Conservation (phyloP, 345 rosid species). For the Eucalyptus tenuipes region DNA sequence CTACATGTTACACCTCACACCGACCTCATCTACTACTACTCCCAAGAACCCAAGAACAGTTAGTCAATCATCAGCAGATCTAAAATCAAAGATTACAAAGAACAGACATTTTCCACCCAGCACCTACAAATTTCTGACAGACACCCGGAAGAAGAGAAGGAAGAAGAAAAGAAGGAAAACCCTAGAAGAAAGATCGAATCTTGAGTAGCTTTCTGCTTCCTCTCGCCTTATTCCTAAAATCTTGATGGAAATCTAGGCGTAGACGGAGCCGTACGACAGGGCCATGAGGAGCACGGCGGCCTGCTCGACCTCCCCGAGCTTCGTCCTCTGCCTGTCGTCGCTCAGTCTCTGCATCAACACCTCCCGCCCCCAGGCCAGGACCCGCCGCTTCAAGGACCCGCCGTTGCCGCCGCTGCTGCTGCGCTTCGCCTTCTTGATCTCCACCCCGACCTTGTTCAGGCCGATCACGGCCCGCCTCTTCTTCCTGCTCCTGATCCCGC, state of each 20-base stretch:
- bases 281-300: slow-evolving; percentile 46
- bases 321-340: slow-evolving; percentile 16
- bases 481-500: slow-evolving; percentile 45
- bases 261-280: slow-evolving; percentile 28
- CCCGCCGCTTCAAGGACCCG: slow-evolving; percentile 20
- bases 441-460: slow-evolving; percentile 2
- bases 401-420: background rate
- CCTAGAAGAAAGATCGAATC: background rate
- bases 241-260: background rate
- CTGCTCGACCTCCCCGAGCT: slow-evolving; percentile 34
- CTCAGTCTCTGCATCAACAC: slow-evolving; percentile 16
- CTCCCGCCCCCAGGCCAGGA: slow-evolving; percentile 20
- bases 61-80: background rate
- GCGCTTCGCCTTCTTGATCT: slow-evolving; percentile 10
- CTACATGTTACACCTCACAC: background rate
- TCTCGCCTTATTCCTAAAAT: background rate
- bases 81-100: background rate
- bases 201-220: background rate
- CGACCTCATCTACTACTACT: background rate
- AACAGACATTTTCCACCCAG: background rate
- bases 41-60: background rate
- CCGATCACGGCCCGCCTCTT: slow-evolving; percentile 24
- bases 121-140: background rate
- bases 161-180: background rate
- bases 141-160: background rate